phyloP scores from a whole-genome alignment of 352 stramenopile genomes.

The Phytopythium litorale region DNA sequence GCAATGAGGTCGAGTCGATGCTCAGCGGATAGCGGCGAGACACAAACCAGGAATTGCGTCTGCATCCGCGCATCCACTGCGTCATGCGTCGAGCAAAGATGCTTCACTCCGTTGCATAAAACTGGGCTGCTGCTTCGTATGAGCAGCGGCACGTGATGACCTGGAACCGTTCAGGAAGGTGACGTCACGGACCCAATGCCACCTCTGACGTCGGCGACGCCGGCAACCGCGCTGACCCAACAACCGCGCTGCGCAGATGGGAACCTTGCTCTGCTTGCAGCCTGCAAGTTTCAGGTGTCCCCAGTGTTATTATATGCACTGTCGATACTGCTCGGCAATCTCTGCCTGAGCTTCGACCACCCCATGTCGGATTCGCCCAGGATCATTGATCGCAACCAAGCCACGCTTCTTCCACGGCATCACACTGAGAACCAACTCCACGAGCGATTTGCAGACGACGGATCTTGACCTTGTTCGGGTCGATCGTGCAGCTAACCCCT shows the following conservation, averaged over 20 bases:
- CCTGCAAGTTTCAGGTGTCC: too few relatives aligned
- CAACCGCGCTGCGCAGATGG: too few relatives aligned
- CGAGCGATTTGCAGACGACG: constrained; percentile 22
- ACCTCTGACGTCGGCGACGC: not conserved
- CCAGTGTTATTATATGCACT: too few relatives aligned
- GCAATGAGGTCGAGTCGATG: not conserved
- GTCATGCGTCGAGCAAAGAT: not conserved
- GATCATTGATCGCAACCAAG: constrained; percentile 12
- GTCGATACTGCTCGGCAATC: too few relatives aligned
- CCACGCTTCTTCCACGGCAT: constrained; percentile 22
- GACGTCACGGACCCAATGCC: not conserved
- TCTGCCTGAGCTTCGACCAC: too few relatives aligned
- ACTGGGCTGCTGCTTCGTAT: not conserved
- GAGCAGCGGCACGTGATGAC: not conserved
- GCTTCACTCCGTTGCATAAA: not conserved
- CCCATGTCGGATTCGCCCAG: too few relatives aligned
- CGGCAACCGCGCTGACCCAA: too few relatives aligned
- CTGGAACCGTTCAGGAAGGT: not conserved
- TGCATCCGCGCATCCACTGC: not conserved
- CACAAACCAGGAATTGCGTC: not conserved
- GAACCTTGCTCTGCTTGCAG: too few relatives aligned
- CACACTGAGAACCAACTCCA: constrained; percentile 9
- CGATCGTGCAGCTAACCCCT: constrained; percentile 25
- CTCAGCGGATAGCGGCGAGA: not conserved
- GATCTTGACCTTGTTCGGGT: constrained; percentile 20